Evolutionary conservation across 768 basidiomycete genomes (phyloP), one percentile per base, ranked within the genome.

Genomic region (Hypholoma fasciculare): DNA sequence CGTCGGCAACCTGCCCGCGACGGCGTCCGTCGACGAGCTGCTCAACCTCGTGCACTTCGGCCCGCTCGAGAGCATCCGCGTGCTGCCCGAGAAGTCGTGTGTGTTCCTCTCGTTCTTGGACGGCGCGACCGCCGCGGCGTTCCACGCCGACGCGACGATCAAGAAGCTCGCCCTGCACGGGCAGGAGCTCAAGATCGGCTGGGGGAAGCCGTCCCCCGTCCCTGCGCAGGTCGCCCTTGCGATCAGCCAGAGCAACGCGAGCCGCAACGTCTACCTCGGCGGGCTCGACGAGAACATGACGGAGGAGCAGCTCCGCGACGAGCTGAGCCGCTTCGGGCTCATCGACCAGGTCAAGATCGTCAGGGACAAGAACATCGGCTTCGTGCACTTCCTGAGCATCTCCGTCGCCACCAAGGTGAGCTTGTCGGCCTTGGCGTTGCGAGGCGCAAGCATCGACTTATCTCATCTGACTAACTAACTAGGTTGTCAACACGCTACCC

Each of bases 341-440:
- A 98, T 99, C 66, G 97, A 99, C 74, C 96, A 98, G 72, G 96
- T 99, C 71, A 99, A 99, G 84, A 98, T 99, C 69, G 97, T 98
- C 52, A 78, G 96, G 60, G 97, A 99, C 78, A 98, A 98, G 83
- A 97, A 97, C 68, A 98, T 98, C 57, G 97, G 96, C 2, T 99
- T 99, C 71, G 95, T 99, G 17, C 97, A 99, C 74, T 98, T 98
- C 79, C 78, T 99, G 68, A 94, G 91, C 71, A 97, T 99, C 71
- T 83, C 90, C 19, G 86, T 92, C 42, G 97, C 97, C 14, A 96
- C 91, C 63, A 98, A 98, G 90, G 94, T 94, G 54, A 8, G 81
- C 73, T 23, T 23, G 26, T 61, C 51, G 16, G 8, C 48, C 61
- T 58, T 44, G 53, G 56, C 30, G 14, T 56, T 17, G 9, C 23